Evolutionary conservation across 768 basidiomycete species (phyloP).

Genomic region (Suillus variegatus): DNA sequence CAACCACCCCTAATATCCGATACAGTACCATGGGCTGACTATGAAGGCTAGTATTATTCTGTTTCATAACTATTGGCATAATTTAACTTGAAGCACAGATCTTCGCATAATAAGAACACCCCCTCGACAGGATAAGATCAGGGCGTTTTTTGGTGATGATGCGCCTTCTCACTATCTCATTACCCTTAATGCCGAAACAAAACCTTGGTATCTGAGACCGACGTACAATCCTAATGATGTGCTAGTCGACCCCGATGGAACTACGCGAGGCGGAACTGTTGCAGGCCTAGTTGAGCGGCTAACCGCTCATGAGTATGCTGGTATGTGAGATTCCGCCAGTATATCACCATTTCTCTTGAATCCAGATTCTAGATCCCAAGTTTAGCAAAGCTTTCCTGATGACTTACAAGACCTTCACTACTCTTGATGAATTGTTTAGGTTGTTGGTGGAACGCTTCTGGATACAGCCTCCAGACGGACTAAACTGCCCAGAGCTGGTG

Average conservation of each 20-base stretch:
- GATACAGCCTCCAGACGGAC: conserved; percentile 49
- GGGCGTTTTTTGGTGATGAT: conserved; percentile 53
- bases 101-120: conserved; percentile 16
- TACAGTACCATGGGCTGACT: conserved; percentile 12
- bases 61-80: neutral
- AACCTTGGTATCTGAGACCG: conserved; percentile 62
- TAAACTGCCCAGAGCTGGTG: conserved; percentile 43
- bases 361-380: conserved; percentile 42
- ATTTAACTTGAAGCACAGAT: conserved; percentile 13
- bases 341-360: conserved; percentile 7
- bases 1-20: conserved; percentile 5
- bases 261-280: conserved; percentile 63
- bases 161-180: conserved; percentile 46
- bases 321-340: conserved; percentile 34
- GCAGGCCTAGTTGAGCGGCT: conserved; percentile 61
- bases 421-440: conserved; percentile 54
- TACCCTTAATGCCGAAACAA: conserved; percentile 39
- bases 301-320: conserved; percentile 64
- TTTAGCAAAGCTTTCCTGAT: conserved; percentile 66
- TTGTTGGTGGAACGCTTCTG: conserved; percentile 57
- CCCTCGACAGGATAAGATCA: conserved; percentile 41
- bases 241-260: conserved; percentile 62
- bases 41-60: conserved; percentile 15
- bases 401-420: conserved; percentile 70
- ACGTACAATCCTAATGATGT: conserved; percentile 59